Base-by-base conservation (phyloP, 768 basidiomycete species). In the Leccinellum rugosiceps region DNA sequence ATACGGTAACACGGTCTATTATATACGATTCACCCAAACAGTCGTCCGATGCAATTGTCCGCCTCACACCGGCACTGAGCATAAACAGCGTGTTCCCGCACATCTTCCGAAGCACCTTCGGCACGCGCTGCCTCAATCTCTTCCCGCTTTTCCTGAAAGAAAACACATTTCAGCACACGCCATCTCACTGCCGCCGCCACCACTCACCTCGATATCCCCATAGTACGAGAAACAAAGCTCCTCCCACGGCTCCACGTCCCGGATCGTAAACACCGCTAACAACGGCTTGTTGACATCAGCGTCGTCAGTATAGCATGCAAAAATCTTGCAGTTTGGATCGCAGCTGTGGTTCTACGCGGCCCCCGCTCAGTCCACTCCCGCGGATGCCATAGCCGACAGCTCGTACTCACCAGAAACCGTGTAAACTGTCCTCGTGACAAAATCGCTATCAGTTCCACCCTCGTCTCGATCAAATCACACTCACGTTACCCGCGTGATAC, bases 401-500 rank as follows among this genome's bases (percentile, higher is more conserved):
- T 26, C 31, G 21, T 4, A 77, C 83, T 65, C 68, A 91, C 93
- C 63, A 95, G 72, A 65, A 91, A 96, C 31, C 94, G 83, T n/a
- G 94, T 94, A 72, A 94, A 94, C 93, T 95, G 62, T n/a, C n/a
- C 53, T 28, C 38, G 46, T 41, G 44, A 34, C 41, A 41, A 19
- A 19, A 41, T 41, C 44, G 25, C 6, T 13, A 38, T 59, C 48
- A 62, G 51, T 34, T 7, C 50, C 47, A 13, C 15, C 25, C 58
- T 56, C 50, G 17, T 41, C 44, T 48, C 38, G 21, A 52, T 44
- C 28, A 14, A 50, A 15, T 15, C 52, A 17, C 32, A 78, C 87
- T 68, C 68, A 92, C 90, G 71, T 92, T 92, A 11, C 90, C 90
- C 19, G 82, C 86, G 71, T 95, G 92, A 68, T 88, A 96, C 4